These are phyloP conservation scores for Gyromitra esculenta DNA, from an alignment of 2,329 filamentous ascomycete genomes.

Conservation along the genomic window DNA sequence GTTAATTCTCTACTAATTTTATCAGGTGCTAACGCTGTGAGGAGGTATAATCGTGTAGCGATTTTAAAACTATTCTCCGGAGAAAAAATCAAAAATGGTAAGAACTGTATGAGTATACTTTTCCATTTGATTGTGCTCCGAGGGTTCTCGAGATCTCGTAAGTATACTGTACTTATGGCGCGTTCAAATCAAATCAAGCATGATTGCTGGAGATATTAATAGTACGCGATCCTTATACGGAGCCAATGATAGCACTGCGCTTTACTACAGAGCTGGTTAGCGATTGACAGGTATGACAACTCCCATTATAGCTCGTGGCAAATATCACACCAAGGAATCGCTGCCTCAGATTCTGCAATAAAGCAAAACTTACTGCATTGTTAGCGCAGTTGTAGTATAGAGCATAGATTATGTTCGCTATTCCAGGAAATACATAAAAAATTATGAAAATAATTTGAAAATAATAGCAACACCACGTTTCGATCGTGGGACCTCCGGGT, in stretches of 20 bases:
- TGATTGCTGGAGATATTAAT: background rate
- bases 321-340: background rate
- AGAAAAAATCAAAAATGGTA: background rate
- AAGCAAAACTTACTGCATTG: too few species aligned
- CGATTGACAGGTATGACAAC: background rate
- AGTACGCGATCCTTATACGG: background rate
- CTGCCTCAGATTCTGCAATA: background rate
- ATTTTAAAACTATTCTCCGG: background rate
- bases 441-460: slow-evolving; percentile 27
- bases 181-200: background rate
- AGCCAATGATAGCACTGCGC: background rate
- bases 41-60: background rate
- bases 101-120: background rate
- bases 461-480: slow-evolving; percentile 60
- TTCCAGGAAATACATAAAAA: slow-evolving; percentile 4
- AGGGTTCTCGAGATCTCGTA: background rate
- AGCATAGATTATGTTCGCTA: background rate
- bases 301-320: background rate
- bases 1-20: background rate
- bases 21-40: background rate
- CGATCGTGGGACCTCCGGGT: slow-evolving; percentile 61
- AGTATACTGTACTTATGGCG: background rate
- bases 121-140: background rate
- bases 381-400: too few species aligned
- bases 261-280: background rate